phyloP scores from a whole-genome alignment of 495 filamentous ascomycete genomes.

The Jackrogersella multiformis region DNA sequence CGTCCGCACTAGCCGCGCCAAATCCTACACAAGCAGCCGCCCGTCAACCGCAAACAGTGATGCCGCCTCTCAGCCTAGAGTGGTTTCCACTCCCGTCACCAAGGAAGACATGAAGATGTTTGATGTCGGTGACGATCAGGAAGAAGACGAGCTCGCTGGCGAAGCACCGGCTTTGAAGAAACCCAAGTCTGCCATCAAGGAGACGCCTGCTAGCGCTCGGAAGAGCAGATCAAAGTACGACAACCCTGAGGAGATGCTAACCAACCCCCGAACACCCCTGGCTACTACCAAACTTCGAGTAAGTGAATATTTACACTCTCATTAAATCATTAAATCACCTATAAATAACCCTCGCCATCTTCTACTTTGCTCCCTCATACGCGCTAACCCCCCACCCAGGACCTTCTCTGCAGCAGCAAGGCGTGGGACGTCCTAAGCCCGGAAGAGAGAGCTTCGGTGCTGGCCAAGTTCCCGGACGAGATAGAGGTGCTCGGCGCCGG shows the following conservation, averaged over 20 bases:
- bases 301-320: slow-evolving; percentile 35
- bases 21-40: slow-evolving; percentile 12
- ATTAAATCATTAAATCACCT: neutral
- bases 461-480: slow-evolving; percentile 65
- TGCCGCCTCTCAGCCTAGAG: neutral
- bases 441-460: slow-evolving; percentile 64
- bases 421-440: slow-evolving; percentile 67
- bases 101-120: slow-evolving; percentile 28
- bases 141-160: slow-evolving; percentile 18
- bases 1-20: slow-evolving; percentile 16
- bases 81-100: slow-evolving; percentile 6
- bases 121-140: slow-evolving; percentile 29
- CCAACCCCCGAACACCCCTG: slow-evolving; percentile 64
- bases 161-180: slow-evolving; percentile 27
- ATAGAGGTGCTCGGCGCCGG: slow-evolving; percentile 46
- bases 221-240: slow-evolving; percentile 42
- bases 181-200: slow-evolving; percentile 13
- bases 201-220: slow-evolving; percentile 3
- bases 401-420: slow-evolving; percentile 62
- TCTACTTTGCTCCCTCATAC: neutral
- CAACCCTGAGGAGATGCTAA: slow-evolving; percentile 52
- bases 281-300: slow-evolving; percentile 66
- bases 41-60: slow-evolving; percentile 27
- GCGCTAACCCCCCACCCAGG: slow-evolving; percentile 48
- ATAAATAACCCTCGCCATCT: neutral